These are phyloP conservation scores for Picochlorum sp. DNA, from an alignment of 139 green algal species.

Conservation along the genomic window DNA sequence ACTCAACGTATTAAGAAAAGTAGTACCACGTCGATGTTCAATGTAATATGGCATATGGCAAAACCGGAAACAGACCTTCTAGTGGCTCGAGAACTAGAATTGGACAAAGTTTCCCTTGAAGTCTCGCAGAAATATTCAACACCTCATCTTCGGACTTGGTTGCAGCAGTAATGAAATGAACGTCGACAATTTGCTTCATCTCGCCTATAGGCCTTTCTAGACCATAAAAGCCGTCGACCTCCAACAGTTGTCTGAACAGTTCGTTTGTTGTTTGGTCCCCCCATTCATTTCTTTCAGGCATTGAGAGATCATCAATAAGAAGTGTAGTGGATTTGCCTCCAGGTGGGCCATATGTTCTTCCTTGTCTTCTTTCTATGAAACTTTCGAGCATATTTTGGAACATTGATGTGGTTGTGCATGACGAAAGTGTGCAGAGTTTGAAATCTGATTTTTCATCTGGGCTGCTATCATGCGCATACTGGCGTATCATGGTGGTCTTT, in stretches of 20 bases:
- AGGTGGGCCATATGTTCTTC: slow-evolving; percentile 81
- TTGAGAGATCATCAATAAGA: slow-evolving; percentile 89
- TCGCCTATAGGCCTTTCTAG: slow-evolving; percentile 93
- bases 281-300: slow-evolving; percentile 92
- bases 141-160: slow-evolving; percentile 77
- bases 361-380: slow-evolving; percentile 85
- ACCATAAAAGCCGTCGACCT: slow-evolving; percentile 86
- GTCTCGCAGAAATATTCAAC: slow-evolving; percentile 89
- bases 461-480: neutral
- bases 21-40: no score
- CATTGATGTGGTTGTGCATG: slow-evolving; percentile 79
- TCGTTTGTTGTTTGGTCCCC: slow-evolving; percentile 96
- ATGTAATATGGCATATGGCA: no score
- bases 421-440: slow-evolving; percentile 90
- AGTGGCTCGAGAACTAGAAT: no score
- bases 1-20: no score
- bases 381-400: slow-evolving; percentile 71
- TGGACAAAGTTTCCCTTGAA: no score
- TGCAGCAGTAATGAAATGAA: slow-evolving; percentile 80
- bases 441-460: slow-evolving; percentile 34
- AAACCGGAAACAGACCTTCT: no score
- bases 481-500: slow-evolving; percentile 67
- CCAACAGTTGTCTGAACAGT: slow-evolving; percentile 87
- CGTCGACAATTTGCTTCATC: slow-evolving; percentile 85
- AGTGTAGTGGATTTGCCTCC: slow-evolving; percentile 77